A percentile compares a stretch with the other conserved stretches of the same genome.
Conservation (phyloP, 2,329 filamentous ascomycete genomes). For the Penicillium sp. region DNA sequence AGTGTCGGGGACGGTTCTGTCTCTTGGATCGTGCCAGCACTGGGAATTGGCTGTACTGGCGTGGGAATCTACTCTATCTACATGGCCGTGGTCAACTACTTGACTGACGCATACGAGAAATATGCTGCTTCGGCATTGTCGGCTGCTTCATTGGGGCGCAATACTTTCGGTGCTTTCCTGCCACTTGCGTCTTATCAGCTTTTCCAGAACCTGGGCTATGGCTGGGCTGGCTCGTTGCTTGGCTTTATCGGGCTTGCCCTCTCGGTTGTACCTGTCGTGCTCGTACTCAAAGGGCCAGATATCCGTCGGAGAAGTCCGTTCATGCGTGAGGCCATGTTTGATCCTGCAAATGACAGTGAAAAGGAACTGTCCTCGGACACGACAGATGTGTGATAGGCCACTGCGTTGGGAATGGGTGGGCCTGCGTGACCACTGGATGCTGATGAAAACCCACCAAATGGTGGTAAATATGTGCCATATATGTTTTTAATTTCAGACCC, state of each 20-base stretch:
- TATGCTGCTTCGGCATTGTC: slow-evolving; percentile 49
- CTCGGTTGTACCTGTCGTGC: slow-evolving; percentile 41
- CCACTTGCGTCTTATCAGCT: slow-evolving; percentile 45
- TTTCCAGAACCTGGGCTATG: slow-evolving; percentile 42
- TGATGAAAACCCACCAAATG: not conserved
- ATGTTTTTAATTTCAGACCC: not conserved
- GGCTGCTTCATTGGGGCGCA: slow-evolving; percentile 47
- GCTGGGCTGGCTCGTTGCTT: slow-evolving; percentile 45
- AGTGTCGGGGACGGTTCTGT: slow-evolving; percentile 23
- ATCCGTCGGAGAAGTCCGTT: slow-evolving; percentile 37
- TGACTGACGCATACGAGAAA: slow-evolving; percentile 49
- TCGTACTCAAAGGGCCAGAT: slow-evolving; percentile 42
- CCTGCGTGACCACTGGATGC: not conserved
- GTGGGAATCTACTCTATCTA: slow-evolving; percentile 46
- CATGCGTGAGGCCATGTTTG: slow-evolving; percentile 30
- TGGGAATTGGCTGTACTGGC: slow-evolving; percentile 37
- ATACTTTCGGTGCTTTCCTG: slow-evolving; percentile 47
- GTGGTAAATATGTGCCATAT: not conserved
- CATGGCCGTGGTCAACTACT: slow-evolving; percentile 51
- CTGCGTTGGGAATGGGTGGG: not conserved
- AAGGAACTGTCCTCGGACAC: not conserved
- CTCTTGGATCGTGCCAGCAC: slow-evolving; percentile 37
- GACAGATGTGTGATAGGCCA: not conserved
- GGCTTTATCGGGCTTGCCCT: slow-evolving; percentile 44
- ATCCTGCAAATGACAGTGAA: slow-evolving; percentile 5